A percentile compares a stretch with the other conserved stretches of the same genome.
Conservation (phyloP, 129 eudicot species). For the Logfia minima region DNA sequence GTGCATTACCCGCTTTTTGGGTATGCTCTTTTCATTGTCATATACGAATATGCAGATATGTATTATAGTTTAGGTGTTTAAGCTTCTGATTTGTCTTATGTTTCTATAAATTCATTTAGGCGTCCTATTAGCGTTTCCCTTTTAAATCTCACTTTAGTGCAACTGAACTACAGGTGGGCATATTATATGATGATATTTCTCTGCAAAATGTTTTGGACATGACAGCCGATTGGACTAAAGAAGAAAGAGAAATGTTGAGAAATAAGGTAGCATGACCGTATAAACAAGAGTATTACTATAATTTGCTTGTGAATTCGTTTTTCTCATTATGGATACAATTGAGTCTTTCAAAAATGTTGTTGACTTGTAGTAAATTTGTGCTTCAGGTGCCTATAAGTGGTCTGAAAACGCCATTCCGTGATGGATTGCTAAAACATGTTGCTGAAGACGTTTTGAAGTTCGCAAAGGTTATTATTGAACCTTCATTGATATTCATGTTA, state of each 20-base stretch:
- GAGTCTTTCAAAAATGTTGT: neutral
- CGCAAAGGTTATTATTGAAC: conserved; percentile 63
- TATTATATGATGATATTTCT: conserved; percentile 81
- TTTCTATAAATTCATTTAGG: neutral
- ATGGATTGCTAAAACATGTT: conserved; percentile 81
- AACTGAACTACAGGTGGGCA: conserved; percentile 69
- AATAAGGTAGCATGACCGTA: conserved; percentile 61
- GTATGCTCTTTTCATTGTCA: conserved; percentile 37
- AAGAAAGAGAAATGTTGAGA: conserved; percentile 88
- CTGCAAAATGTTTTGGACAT: conserved; percentile 83
- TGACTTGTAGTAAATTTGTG: neutral
- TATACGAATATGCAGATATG: neutral
- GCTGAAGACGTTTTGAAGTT: conserved; percentile 85
- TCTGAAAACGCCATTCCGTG: conserved; percentile 94
- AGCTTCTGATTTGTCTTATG: neutral
- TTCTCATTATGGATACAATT: neutral
- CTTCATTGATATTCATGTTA: conserved; percentile 7
- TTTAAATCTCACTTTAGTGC: conserved; percentile 16
- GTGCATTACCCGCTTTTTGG: conserved; percentile 99
- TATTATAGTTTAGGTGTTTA: neutral
- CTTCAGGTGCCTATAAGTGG: conserved; percentile 85
- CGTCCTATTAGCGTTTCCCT: neutral
- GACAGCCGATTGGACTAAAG: conserved; percentile 87
- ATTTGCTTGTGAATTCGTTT: neutral
- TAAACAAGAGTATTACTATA: neutral